phyloP scores from a whole-genome alignment of 1,284 basidiomycete genomes.

The Mycena citricolor region DNA sequence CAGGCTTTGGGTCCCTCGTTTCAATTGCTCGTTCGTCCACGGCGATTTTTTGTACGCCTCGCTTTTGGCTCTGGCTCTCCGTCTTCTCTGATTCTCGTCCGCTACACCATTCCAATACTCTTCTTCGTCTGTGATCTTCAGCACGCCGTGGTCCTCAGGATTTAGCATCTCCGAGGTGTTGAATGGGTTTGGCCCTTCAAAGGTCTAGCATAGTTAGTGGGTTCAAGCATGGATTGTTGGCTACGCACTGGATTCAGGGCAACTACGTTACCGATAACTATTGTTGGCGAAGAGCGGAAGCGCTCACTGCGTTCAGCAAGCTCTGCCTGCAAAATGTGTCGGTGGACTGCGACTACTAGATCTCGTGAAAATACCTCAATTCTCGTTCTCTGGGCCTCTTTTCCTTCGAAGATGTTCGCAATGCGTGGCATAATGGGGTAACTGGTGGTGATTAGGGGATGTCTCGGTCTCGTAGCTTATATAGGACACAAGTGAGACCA shows the following conservation, averaged over 20 bases:
- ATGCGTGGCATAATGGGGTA: conserved; percentile 10
- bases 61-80: conserved; percentile 15
- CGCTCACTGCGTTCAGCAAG: conserved; percentile 14
- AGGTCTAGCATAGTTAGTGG: conserved; percentile 4
- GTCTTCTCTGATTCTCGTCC: not conserved
- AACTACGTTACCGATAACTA: conserved; percentile 12
- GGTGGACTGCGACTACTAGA: not conserved
- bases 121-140: not conserved
- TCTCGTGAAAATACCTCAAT: conserved; percentile 14
- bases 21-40: conserved; percentile 1
- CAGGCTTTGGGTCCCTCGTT: not conserved
- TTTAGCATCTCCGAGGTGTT: conserved; percentile 14
- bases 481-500: conserved; percentile 1
- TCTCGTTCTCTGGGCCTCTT: conserved; percentile 14
- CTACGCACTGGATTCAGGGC: conserved; percentile 16
- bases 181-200: conserved; percentile 19
- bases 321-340: conserved; percentile 11
- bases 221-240: not conserved
- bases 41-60: conserved; percentile 11
- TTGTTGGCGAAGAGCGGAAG: conserved; percentile 18
- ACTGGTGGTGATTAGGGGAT: no score
- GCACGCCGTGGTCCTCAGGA: conserved; percentile 14
- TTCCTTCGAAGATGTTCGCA: conserved; percentile 16
- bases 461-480: no score
- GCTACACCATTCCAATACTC: not conserved